Conservation (phyloP, 129 eudicot genomes). For the Escallonia herrerae region DNA sequence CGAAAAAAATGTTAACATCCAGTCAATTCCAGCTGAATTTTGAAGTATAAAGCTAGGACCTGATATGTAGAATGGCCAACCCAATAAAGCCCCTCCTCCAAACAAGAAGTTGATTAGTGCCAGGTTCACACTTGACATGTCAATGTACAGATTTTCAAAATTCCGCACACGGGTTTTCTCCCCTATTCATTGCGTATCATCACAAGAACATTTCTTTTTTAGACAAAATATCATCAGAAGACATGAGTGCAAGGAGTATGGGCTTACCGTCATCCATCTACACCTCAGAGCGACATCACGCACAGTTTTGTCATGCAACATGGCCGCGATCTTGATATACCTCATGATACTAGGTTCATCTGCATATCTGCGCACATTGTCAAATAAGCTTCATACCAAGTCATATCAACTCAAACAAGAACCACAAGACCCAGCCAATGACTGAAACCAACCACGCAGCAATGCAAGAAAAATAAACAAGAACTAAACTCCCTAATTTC, state of each 20-base stretch:
- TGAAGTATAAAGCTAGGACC: too few relatives aligned
- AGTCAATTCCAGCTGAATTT: too few relatives aligned
- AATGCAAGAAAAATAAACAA: neutral
- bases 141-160: too few relatives aligned
- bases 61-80: too few relatives aligned
- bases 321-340: constrained; percentile 81
- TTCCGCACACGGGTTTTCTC: too few relatives aligned
- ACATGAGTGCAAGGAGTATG: constrained; percentile 1
- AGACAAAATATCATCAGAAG: neutral
- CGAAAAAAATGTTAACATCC: too few relatives aligned
- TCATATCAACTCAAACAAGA: neutral
- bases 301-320: constrained; percentile 84
- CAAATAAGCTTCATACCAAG: constrained; percentile 6
- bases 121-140: too few relatives aligned
- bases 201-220: neutral
- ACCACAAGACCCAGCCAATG: neutral
- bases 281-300: constrained; percentile 96
- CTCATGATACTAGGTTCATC: constrained; percentile 68
- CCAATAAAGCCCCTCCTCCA: too few relatives aligned
- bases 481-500: too few relatives aligned
- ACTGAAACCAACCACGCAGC: neutral
- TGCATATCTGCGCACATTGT: constrained; percentile 38
- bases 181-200: neutral
- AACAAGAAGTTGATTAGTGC: too few relatives aligned
- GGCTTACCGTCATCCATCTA: constrained; percentile 86